Evolutionary conservation across 2,329 filamentous ascomycete species (phyloP).

Genomic region (Talaromyces sp.): DNA sequence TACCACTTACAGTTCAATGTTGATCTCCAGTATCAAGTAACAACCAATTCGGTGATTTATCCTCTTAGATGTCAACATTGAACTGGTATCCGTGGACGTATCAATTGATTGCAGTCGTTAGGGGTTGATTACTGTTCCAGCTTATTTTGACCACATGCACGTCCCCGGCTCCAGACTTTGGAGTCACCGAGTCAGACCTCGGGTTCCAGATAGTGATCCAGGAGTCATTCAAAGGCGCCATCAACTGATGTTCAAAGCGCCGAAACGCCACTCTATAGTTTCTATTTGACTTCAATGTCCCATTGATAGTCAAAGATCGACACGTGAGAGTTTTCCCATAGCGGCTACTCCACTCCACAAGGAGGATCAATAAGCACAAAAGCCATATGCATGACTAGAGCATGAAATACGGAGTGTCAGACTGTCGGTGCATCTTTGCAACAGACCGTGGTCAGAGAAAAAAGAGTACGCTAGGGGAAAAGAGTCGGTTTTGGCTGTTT

Average conservation of each 20-base stretch:
- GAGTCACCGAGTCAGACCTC: too few relatives aligned
- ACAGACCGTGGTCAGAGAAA: neutral
- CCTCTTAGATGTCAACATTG: too few relatives aligned
- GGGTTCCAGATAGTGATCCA: too few relatives aligned
- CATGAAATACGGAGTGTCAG: neutral
- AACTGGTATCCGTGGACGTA: too few relatives aligned
- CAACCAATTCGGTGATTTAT: too few relatives aligned
- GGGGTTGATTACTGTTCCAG: too few relatives aligned
- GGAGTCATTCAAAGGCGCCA: neutral
- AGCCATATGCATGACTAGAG: neutral
- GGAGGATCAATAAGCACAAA: constrained; percentile 1
- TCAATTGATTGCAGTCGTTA: too few relatives aligned
- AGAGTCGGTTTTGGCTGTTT: neutral
- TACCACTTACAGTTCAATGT: too few relatives aligned
- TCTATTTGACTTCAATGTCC: neutral
- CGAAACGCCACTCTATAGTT: neutral
- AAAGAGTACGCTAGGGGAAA: neutral
- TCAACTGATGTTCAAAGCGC: neutral
- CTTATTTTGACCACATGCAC: neutral
- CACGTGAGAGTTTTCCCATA: neutral
- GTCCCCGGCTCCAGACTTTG: neutral
- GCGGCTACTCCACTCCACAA: neutral
- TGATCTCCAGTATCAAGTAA: too few relatives aligned
- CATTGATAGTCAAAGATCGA: neutral
- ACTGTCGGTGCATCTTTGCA: neutral